Evolutionary conservation across 129 eudicot species (phyloP).

Genomic region (Deinandra increscens): DNA sequence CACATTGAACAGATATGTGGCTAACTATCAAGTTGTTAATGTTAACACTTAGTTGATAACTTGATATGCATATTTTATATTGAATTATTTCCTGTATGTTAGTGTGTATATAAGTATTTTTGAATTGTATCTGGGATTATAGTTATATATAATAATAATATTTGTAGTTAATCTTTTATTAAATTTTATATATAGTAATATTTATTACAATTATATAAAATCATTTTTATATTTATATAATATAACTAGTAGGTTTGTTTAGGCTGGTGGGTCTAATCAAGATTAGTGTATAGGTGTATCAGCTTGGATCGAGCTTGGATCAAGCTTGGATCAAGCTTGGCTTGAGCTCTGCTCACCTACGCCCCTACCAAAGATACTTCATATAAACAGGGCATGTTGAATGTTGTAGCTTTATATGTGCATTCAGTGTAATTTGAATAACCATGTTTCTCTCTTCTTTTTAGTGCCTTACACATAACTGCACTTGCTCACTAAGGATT

Average conservation of each 20-base stretch:
- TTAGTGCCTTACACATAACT: background rate
- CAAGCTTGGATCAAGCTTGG: background rate
- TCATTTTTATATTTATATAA: background rate
- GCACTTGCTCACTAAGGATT: background rate
- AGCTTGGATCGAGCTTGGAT: no score
- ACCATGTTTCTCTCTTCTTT: background rate
- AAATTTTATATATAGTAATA: background rate
- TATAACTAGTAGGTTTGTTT: background rate
- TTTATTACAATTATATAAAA: background rate
- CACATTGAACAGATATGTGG: background rate
- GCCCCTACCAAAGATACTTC: background rate
- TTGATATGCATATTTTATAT: background rate
- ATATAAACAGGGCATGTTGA: background rate
- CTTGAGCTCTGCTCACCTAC: background rate
- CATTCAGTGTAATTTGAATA: background rate
- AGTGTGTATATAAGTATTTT: background rate
- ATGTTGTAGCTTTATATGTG: background rate
- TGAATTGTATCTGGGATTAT: background rate
- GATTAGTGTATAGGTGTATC: background rate
- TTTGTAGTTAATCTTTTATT: background rate
- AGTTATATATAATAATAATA: no score
- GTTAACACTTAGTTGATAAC: background rate
- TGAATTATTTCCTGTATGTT: background rate
- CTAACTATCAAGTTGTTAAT: background rate
- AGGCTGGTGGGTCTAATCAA: background rate